Evolutionary conservation across 2,329 filamentous ascomycete genomes (phyloP).

Genomic region (Venturia oleaginea): DNA sequence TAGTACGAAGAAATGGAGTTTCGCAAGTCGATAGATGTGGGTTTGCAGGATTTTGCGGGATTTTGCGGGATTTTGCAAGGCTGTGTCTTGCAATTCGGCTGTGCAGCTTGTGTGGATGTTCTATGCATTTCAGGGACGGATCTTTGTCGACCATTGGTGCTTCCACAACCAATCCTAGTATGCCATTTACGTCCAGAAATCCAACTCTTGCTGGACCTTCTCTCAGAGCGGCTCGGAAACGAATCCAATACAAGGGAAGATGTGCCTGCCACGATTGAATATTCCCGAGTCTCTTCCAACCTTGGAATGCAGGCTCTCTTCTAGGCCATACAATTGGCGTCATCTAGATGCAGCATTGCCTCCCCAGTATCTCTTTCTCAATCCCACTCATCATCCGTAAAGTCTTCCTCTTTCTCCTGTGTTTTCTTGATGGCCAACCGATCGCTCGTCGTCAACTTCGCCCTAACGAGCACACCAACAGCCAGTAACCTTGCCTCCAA

Average conservation of each 20-base stretch:
- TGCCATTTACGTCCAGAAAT: background rate
- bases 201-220: background rate
- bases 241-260: background rate
- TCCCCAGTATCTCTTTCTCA: background rate
- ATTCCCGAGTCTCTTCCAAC: background rate
- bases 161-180: background rate
- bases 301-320: background rate
- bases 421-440: conserved; percentile 2
- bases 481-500: conserved; percentile 43
- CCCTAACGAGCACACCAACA: conserved; percentile 43
- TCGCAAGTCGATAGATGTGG: background rate
- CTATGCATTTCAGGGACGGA: background rate
- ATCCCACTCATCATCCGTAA: conserved; percentile 29
- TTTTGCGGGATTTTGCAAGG: background rate
- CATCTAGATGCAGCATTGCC: background rate
- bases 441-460: conserved; percentile 28
- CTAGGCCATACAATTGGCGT: background rate
- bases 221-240: background rate
- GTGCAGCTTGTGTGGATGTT: background rate
- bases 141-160: background rate
- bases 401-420: conserved; percentile 22
- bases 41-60: no score
- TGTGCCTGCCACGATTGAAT: background rate
- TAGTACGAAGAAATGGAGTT: background rate
- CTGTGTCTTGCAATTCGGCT: background rate